Evolutionary conservation across 768 basidiomycete species (phyloP).

Genomic region (Leccinum barrowsii): DNA sequence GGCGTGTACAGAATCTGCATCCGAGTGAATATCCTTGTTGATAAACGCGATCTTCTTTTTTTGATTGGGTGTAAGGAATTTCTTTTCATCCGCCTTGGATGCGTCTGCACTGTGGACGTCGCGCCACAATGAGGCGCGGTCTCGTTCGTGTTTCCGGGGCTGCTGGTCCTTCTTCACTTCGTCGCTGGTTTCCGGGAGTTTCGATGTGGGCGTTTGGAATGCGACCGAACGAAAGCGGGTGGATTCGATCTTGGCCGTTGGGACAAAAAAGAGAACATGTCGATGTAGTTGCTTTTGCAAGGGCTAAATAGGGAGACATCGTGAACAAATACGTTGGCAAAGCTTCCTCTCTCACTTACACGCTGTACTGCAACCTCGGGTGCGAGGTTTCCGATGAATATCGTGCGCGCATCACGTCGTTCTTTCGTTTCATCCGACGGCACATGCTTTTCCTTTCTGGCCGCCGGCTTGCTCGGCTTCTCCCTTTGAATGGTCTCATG

Average conservation of each 20-base stretch:
- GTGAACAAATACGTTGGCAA: not conserved
- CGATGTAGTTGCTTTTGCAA: conserved; percentile 70
- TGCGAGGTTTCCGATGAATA: conserved; percentile 90
- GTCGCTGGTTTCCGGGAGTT: conserved; percentile 43
- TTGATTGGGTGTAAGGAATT: conserved; percentile 73
- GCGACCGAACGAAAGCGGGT: conserved; percentile 91
- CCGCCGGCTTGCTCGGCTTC: conserved; percentile 25
- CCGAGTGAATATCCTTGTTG: conserved; percentile 83
- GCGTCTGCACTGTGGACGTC: conserved; percentile 42
- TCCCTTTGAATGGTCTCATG: conserved; percentile 55
- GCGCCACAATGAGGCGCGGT: conserved; percentile 59
- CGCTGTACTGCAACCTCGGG: conserved; percentile 72
- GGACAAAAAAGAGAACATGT: conserved; percentile 70
- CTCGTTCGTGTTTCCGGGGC: conserved; percentile 48
- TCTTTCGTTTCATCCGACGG: conserved; percentile 71
- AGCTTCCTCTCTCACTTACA: conserved; percentile 41
- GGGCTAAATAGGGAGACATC: conserved; percentile 43
- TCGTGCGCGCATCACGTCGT: conserved; percentile 73
- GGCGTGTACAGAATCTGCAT: conserved; percentile 73
- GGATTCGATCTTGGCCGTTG: conserved; percentile 83
- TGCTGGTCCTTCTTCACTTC: conserved; percentile 29
- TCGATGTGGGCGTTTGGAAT: conserved; percentile 78
- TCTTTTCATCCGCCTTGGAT: conserved; percentile 50
- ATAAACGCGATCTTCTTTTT: conserved; percentile 96
- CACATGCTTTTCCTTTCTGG: conserved; percentile 43